Evolutionary conservation across 139 green algal species (phyloP), one percentile per base, ranked within the genome.

Genomic region (Chloropicon primus): DNA sequence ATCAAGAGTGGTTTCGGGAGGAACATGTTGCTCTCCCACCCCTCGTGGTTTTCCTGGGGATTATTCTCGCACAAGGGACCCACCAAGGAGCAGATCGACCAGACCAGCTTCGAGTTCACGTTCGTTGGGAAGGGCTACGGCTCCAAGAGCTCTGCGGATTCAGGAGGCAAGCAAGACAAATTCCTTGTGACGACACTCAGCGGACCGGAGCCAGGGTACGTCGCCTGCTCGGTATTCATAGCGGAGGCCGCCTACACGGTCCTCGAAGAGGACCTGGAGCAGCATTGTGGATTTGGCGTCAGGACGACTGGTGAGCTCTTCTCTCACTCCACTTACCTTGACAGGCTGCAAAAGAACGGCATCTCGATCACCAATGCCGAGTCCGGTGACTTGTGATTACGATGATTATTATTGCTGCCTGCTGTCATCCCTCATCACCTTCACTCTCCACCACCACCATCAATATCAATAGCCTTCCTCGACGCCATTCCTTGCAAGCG

Each of bases 181-280:
- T n/a, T 62, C 41, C 10, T 88, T 2, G 54, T 80, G 21, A 77
- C 80, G 0, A 26, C 53, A 0, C 76, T 91, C 27, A 62, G 28
- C 24, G 79, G 85, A 0, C 85, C 85, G 2, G 88, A 92, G 82
- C 88, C 86, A 0, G 87, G 86, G 26, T 92, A 92, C 82, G 77
- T 88, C 1, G 84, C 80, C 24, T 90, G 85, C 22, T 74, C 81
- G 0, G 85, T 88, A 26, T 86, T 92, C 54, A 74, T 91, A 0
- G 78, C 86, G 28, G 82, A 88, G 81, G 74, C 82, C 24, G 86
- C 87, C 10, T 25, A 84, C 25, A 82, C 78, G 5, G 71, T 91
- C 25, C 81, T 90, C 72, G 77, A 88, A 53, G 86, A 91, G 77
- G 41, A 62, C 5, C 5, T 62, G 10, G 17, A 62, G 41, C 10